Evolutionary conservation across 305 asterid species (phyloP).

Genomic region (Salvia sclarea): DNA sequence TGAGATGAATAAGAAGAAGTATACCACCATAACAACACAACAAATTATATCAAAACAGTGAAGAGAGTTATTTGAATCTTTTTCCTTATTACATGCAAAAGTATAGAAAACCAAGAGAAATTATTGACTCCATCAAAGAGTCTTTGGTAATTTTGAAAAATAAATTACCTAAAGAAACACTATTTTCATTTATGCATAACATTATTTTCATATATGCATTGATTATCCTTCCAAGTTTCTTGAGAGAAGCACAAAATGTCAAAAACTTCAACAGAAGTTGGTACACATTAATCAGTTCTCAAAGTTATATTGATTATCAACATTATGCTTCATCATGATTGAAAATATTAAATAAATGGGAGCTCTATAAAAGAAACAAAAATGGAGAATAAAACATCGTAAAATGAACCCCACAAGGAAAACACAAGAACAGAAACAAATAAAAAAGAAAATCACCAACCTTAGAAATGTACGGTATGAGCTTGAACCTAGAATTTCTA

Average conservation of each 20-base stretch:
- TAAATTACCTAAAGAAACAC: not conserved
- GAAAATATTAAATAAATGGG: conserved; percentile 2
- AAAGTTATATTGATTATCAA: conserved; percentile 13
- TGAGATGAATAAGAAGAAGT: not conserved
- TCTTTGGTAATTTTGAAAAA: not conserved
- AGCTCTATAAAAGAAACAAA: conserved; percentile 18
- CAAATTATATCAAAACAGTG: not conserved
- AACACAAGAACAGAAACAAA: conserved; percentile 18
- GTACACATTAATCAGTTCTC: not conserved
- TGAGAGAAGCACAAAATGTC: conserved; percentile 8
- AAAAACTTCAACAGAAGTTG: not conserved
- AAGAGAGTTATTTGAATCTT: not conserved
- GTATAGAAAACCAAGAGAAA: not conserved
- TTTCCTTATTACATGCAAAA: not conserved
- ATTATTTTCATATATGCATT: not conserved
- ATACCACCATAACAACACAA: not conserved
- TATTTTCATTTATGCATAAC: not conserved
- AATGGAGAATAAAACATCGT: conserved; percentile 7
- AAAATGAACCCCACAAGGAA: conserved; percentile 2
- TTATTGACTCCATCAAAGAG: not conserved
- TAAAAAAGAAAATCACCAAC: conserved; percentile 39
- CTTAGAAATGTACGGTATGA: conserved; percentile 91
- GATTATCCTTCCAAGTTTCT: conserved; percentile 6
- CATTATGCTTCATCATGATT: conserved; percentile 2
- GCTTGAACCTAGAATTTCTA: conserved; percentile 96